Evolutionary conservation across 352 stramenopile genomes (phyloP).

Genomic region (Phytopythium ostracodes): DNA sequence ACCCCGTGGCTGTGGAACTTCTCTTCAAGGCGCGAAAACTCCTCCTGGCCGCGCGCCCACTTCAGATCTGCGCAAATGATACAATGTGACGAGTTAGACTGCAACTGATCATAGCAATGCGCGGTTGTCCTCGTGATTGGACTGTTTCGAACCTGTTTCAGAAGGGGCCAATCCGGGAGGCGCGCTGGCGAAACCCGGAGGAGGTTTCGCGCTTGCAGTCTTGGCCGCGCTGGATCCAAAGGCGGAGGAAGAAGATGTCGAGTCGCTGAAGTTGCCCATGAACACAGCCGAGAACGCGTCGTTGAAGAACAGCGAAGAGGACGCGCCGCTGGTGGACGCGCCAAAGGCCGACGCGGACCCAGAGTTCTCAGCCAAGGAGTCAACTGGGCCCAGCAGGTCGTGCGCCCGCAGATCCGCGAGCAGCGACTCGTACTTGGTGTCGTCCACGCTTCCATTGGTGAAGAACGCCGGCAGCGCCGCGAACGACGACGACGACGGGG

Average conservation of each 20-base stretch:
- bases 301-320: slow-evolving; percentile 81
- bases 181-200: slow-evolving; percentile 50
- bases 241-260: slow-evolving; percentile 3
- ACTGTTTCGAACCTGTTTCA: slow-evolving; percentile 22
- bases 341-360: slow-evolving; percentile 7
- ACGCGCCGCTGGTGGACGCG: slow-evolving; percentile 16
- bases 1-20: slow-evolving; percentile 27
- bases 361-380: slow-evolving; percentile 15
- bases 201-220: slow-evolving; percentile 12
- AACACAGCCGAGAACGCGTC: slow-evolving; percentile 83
- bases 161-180: slow-evolving; percentile 52
- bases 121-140: neutral
- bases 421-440: slow-evolving; percentile 86
- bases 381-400: slow-evolving; percentile 71
- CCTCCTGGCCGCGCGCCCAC: slow-evolving; percentile 72
- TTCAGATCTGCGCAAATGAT: slow-evolving; percentile 41
- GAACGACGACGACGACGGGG: slow-evolving; percentile 18
- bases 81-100: neutral
- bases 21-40: slow-evolving; percentile 61
- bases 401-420: slow-evolving; percentile 81
- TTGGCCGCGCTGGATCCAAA: slow-evolving; percentile 5
- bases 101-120: neutral
- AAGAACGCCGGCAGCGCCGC: slow-evolving; percentile 75
- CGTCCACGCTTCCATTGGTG: slow-evolving; percentile 71
- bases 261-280: slow-evolving; percentile 72